These are phyloP conservation scores for Cicer arietinum DNA, from an alignment of 306 rosid species.

Conservation along the genomic window DNA sequence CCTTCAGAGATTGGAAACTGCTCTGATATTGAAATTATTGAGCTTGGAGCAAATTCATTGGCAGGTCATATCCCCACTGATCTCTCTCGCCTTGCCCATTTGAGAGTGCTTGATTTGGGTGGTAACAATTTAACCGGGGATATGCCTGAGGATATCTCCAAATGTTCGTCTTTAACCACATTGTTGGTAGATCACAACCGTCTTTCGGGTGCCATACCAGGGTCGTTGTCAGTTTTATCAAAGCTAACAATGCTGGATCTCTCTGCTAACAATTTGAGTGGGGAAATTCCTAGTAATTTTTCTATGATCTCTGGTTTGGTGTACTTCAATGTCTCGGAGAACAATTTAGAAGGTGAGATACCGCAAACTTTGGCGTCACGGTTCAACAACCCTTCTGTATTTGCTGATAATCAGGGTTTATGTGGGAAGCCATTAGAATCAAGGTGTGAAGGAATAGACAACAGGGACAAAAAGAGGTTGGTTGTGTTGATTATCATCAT, in stretches of 20 bases:
- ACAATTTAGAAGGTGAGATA: constrained; percentile 76
- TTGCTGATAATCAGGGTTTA: constrained; percentile 59
- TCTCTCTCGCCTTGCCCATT: constrained; percentile 64
- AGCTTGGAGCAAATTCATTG: constrained; percentile 69
- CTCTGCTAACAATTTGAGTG: constrained; percentile 81
- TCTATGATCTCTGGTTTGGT: constrained; percentile 56
- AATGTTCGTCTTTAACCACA: constrained; percentile 61
- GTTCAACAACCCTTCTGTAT: constrained; percentile 64
- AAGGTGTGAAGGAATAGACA: constrained; percentile 47
- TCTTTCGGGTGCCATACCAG: constrained; percentile 76
- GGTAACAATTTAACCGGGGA: constrained; percentile 73
- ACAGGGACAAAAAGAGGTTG: constrained; percentile 60
- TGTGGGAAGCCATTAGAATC: constrained; percentile 75
- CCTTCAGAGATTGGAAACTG: constrained; percentile 85
- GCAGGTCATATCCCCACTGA: constrained; percentile 67
- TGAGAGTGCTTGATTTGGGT: constrained; percentile 75
- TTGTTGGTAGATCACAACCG: constrained; percentile 63
- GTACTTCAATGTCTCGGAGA: constrained; percentile 76
- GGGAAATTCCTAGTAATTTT: constrained; percentile 67
- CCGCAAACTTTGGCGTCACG: constrained; percentile 70
- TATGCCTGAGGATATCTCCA: constrained; percentile 73
- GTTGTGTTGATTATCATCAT: constrained; percentile 62
- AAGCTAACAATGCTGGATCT: constrained; percentile 70
- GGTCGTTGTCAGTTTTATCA: constrained; percentile 60
- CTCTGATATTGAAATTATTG: constrained; percentile 63